Evolutionary conservation across 306 rosid species (phyloP).

Genomic region (Dryas octopetala): DNA sequence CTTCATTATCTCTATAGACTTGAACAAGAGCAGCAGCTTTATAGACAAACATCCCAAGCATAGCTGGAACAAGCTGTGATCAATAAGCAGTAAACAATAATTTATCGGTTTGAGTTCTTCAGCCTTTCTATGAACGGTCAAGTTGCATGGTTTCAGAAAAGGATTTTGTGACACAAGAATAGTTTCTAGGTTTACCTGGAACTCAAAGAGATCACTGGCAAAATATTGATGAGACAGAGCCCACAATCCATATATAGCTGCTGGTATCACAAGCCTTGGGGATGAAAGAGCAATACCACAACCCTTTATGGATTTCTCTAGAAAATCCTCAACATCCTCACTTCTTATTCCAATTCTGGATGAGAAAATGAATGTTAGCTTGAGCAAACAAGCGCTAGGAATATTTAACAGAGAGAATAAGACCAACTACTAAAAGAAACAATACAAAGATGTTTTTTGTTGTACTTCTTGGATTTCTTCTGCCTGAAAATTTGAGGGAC

Average conservation of each 20-base stretch:
- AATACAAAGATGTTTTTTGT: conserved; percentile 26
- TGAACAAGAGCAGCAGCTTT: conserved; percentile 88
- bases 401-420: conserved; percentile 24
- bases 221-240: conserved; percentile 60
- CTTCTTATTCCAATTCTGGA: conserved; percentile 93
- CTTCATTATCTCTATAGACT: conserved; percentile 91
- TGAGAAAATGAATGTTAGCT: conserved; percentile 17
- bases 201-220: conserved; percentile 63
- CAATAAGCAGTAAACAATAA: conserved; percentile 10
- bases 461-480: conserved; percentile 74
- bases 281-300: conserved; percentile 79
- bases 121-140: background rate
- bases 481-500: conserved; percentile 75
- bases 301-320: conserved; percentile 76
- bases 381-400: conserved; percentile 22
- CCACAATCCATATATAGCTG: conserved; percentile 79
- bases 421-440: background rate
- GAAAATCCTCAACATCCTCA: conserved; percentile 65
- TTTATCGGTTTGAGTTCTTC: background rate
- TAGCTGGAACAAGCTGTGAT: conserved; percentile 83
- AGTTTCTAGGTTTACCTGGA: conserved; percentile 60
- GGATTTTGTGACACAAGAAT: background rate
- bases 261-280: conserved; percentile 92
- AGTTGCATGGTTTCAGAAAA: background rate
- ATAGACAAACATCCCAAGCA: conserved; percentile 91